Base-by-base conservation (phyloP, 2,329 filamentous ascomycete species). In the Neonectria magnoliae region DNA sequence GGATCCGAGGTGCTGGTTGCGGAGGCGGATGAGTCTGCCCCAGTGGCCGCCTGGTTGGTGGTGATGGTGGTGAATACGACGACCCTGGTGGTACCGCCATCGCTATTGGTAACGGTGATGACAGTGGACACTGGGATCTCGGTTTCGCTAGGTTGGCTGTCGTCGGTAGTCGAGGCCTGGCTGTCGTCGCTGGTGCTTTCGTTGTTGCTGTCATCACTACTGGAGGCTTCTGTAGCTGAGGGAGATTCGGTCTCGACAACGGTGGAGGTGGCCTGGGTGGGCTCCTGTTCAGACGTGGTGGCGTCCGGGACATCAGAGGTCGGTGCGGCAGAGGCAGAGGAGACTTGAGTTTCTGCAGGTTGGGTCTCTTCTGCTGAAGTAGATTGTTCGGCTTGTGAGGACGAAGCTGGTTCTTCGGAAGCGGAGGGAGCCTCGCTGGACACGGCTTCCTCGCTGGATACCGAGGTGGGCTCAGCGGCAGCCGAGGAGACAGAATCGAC, bases 61-160 rank as follows among this genome's bases (percentile, higher is more conserved):
- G 65, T 71, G 29, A 75, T 71, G 16, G 68, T 67, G 6, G 72
- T 77, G 38, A 80, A 68, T 8, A 77, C 47, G 20, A 76, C 62
- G 18, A 73, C 55, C 29, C 66, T 73, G 16, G 75, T 77, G 36
- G 63, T 56, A 25, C 57, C 62, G 27, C 67, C 64, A 25, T 65
- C 63, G 53, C 62, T 71, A 41, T 70, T 69, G 10, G 70, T 73
- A 4, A 76, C 67, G 16, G 69, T 76, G n/a, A 76, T 48, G 3
- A 76, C 56, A 2, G 73, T 68, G 9, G 68, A 64, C n/a, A 65
- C 62, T 38, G 69, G n/a, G 11, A 70, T 53, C 47, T 71, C 57
- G 10, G 68, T 66, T 22, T 60, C 51, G 29, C 20, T 42, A 31
- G 42, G 2, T 41, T 6, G 20, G 36, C 42, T 11, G 56, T 62